Evolutionary conservation across 306 rosid genomes (phyloP), one percentile per base, ranked within the genome.

Genomic region (Acacia crassicarpa): DNA sequence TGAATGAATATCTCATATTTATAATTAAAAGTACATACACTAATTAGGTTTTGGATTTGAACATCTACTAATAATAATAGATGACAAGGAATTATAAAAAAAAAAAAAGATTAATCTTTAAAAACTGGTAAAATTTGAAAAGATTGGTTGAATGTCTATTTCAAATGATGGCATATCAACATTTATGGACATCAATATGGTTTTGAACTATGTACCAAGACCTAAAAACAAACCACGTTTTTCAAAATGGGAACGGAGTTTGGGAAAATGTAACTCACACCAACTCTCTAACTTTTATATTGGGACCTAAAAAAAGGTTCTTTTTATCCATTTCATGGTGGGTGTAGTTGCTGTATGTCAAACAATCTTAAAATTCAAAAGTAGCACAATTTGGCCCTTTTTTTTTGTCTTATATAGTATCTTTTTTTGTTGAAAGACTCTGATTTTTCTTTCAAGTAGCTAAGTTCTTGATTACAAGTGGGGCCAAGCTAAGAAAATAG

Each of bases 251-350:
- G 68, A 15, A 27, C 15, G 20, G 4, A 25, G 35, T 63, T 63
- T 63, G 68, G 68, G 15, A 41, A 63, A 14, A 30, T 63, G 69
- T 27, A 23, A 62, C 40, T 14, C 35, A 30, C 0, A 27, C 20
- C 40, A 6, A 63, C 40, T 20, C 11, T 6, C 61, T 13, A 14
- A 5, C 6, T 76, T 77, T 8, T 23, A 6, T 74, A 81, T 65
- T 78, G 72, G 85, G 82, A 74, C 77, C 69, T 45, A 75, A 78
- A 70, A 70, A 67, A 4, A 22, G 41, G 46, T 10, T 12, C 14
- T 44, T 78, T 70, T 67, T 63, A 19, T 17, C 67, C 32, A 61
- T 73, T 76, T 68, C 76, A 25, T 62, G 3, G 80, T 45, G 4
- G n/a, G 41, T 0, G 0, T 63, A 6, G 41, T 13, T 63, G 11